phyloP scores from a whole-genome alignment of 2,329 filamentous ascomycete species.

The Aspergillus sp. region DNA sequence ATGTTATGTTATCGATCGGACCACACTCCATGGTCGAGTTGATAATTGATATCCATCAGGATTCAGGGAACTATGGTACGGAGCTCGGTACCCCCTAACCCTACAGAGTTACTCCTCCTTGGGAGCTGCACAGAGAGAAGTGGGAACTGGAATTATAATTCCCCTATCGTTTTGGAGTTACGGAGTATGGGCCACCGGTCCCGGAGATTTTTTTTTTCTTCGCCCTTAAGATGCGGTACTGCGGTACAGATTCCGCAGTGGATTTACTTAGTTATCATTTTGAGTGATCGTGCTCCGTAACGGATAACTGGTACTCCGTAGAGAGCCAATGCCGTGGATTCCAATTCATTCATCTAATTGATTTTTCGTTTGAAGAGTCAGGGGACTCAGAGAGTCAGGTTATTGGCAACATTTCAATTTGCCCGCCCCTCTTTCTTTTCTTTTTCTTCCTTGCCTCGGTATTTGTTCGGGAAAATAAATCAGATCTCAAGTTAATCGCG shows the following conservation, averaged over 20 bases:
- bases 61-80: neutral
- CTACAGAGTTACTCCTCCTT: neutral
- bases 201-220: no score
- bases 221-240: no score
- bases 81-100: neutral
- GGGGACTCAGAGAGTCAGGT: no score
- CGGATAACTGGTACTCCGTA: no score
- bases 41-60: neutral
- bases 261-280: neutral
- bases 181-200: no score
- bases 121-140: no score
- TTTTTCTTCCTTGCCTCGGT: slow-evolving; percentile 3
- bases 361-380: no score
- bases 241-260: neutral
- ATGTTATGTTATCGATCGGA: neutral
- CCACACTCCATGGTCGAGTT: neutral
- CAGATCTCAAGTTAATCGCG: slow-evolving; percentile 5
- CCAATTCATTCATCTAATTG: no score
- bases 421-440: neutral
- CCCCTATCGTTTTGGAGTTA: no score
- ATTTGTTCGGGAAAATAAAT: slow-evolving; percentile 16
- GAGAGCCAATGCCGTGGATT: no score
- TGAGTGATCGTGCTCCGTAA: neutral
- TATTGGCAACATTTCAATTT: no score
- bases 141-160: no score